Conservation (phyloP, 2,329 filamentous ascomycete genomes). For the Curvularia eragrostidis region DNA sequence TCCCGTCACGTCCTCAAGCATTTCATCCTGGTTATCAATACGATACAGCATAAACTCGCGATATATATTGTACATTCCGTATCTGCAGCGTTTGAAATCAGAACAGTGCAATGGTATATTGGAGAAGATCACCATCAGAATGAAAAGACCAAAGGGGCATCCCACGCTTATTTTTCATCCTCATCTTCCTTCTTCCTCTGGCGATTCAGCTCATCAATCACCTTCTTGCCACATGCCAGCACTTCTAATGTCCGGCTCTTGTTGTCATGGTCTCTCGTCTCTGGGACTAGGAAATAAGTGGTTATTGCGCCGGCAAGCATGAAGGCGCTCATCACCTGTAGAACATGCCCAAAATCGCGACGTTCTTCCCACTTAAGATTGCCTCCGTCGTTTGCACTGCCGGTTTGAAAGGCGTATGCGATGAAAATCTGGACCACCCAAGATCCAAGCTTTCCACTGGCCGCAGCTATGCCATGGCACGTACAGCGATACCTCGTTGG, state of each 20-base stretch:
- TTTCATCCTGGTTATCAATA: neutral
- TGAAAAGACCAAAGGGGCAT: neutral
- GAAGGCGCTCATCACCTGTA: conserved; percentile 46
- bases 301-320: conserved; percentile 44
- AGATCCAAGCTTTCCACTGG: conserved; percentile 60
- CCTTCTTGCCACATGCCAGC: conserved; percentile 39
- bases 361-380: conserved; percentile 32
- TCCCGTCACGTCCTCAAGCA: neutral
- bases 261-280: conserved; percentile 43
- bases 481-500: conserved; percentile 62
- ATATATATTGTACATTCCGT: neutral
- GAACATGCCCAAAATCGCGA: conserved; percentile 39
- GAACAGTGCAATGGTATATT: neutral
- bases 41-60: neutral
- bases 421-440: conserved; percentile 54
- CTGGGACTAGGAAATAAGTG: conserved; percentile 43
- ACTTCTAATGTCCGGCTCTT: conserved; percentile 44
- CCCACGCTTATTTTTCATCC: conserved; percentile 18
- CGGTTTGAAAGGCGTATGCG: conserved; percentile 36
- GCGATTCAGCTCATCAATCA: conserved; percentile 41
- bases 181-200: conserved; percentile 35
- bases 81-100: too few species aligned
- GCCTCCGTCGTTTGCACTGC: conserved; percentile 7
- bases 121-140: neutral
- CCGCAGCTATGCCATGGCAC: conserved; percentile 63